Evolutionary conservation across 192 early-diverging fungal genomes (phyloP), one percentile per base, ranked within the genome.

Genomic region (Coemansia pectinata): DNA sequence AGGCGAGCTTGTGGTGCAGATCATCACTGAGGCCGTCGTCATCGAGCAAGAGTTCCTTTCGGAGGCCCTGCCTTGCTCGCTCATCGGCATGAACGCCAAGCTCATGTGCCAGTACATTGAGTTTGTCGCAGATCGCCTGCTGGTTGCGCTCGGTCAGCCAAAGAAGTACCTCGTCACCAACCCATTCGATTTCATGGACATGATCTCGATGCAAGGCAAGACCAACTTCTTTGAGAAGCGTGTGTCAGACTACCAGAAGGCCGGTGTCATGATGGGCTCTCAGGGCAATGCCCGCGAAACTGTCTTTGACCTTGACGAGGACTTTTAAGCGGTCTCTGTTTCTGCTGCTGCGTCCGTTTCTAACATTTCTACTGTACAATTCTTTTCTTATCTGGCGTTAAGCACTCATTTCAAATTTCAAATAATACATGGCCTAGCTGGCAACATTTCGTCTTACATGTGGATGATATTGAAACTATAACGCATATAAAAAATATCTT

Each of bases 131-230:
- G 97, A 99, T 74, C 86, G 96, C 62, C 86, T 99, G 44, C 83
- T 97, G 65, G 93, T 96, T 11, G 92, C 93, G 15, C 87, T 99
- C 14, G 95, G 94, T 34, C 90, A 87, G 72, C 74, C 80, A 34
- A 99, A 99, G 86, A 71, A 88, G 71, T 99, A 92, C 88, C 88
- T 91, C 15, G 87, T 83, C 4, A 78, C 89, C 69, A 99, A 99
- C 74, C 97, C 97, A 47, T 99, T 99, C 70, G 97, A 99, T 76
- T 99, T 98, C 76, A 99, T 99, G 97, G 97, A 97, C 76, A 84
- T 99, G 83, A 97, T 98, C 78, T 96, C 93, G 23, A 86, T 98
- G 70, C 95, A 98, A 84, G 96, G 95, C 72, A 98, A 98, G 87
- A 97, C 97, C 62, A 98, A 98, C 86, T 98, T 98, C 79, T 98